phyloP scores from a whole-genome alignment of 2,329 filamentous ascomycete species.

The Ascochyta clinopodiicola region DNA sequence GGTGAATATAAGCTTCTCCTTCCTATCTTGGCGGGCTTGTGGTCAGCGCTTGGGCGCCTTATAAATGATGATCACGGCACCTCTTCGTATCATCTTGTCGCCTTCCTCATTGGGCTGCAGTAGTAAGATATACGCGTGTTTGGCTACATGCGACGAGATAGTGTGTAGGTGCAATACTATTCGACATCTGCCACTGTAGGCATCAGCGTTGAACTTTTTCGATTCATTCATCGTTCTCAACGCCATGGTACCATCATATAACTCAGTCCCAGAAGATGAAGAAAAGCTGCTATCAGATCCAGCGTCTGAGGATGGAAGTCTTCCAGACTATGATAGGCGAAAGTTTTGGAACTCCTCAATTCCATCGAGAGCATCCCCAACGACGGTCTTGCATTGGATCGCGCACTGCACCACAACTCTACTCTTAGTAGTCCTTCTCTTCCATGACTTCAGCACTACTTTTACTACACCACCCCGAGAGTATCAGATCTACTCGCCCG shows the following conservation, averaged over 20 bases:
- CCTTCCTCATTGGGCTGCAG: not conserved
- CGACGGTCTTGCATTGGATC: not conserved
- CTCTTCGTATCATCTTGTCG: not conserved
- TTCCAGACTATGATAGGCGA: not conserved
- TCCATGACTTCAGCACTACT: not conserved
- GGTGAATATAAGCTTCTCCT: not conserved
- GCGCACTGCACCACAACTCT: not conserved
- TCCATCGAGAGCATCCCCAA: not conserved
- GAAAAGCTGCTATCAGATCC: conserved; percentile 1
- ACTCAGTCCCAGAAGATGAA: not conserved
- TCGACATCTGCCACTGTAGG: too few species aligned
- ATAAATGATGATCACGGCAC: too few species aligned
- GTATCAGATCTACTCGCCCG: not conserved
- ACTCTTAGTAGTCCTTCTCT: not conserved
- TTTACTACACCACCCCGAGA: not conserved
- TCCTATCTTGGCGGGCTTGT: not conserved
- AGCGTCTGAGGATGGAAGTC: not conserved
- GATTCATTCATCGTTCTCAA: too few species aligned
- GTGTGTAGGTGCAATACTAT: too few species aligned
- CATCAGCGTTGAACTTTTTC: too few species aligned
- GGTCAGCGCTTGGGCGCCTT: not conserved
- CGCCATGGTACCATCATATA: not conserved
- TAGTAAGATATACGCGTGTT: not conserved
- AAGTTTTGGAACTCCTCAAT: not conserved
- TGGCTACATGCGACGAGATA: not conserved